Evolutionary conservation across 495 filamentous ascomycete genomes (phyloP), one percentile per base, ranked within the genome.

Genomic region (Penicillium soppii): DNA sequence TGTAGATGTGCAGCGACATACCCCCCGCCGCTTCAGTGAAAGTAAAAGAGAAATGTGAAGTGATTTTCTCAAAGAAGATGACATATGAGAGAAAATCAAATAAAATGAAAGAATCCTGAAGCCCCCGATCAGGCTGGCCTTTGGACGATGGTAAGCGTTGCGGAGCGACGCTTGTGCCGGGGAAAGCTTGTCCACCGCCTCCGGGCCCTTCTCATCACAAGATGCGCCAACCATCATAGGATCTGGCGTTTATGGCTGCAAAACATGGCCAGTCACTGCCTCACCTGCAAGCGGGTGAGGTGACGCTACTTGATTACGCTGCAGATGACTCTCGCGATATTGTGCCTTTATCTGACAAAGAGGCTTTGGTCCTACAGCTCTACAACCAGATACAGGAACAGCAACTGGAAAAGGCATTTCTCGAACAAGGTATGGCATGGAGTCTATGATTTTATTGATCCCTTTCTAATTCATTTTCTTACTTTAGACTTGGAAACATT

Each of bases 1-100:
- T 82, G 70, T 87, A 88, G 69, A 96, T 83, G 69, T 90, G 81
- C 66, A 89, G 75, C 72, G 86, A 85, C 82, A 91, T 91, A 58
- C 66, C 70, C 70, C 67, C 66, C 57, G 55, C 68, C 63, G 65
- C 64, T 59, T 59, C 50, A 47, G 50, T 54, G 55, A 53, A 45
- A 59, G 52, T 67, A 62, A 53, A 49, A 54, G 66, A 61, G 58
- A 70, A 57, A 61, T 58, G 56, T 52, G 52, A 52, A 17, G 54
- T 56, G 52, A 59, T 48, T 32, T 16, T 33, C 35, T 13, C 36
- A 57, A 53, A 52, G 22, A 38, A 29, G 48, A 57, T 21, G 43
- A 35, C 19, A 26, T 22, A 29, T 33, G 9, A 21, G 51, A 63
- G 36, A 9, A 29, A 36, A 25, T 46, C 53, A 36, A 40, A 25